Evolutionary conservation across 2,329 filamentous ascomycete genomes (phyloP).

Genomic region (Truncatella angustata): DNA sequence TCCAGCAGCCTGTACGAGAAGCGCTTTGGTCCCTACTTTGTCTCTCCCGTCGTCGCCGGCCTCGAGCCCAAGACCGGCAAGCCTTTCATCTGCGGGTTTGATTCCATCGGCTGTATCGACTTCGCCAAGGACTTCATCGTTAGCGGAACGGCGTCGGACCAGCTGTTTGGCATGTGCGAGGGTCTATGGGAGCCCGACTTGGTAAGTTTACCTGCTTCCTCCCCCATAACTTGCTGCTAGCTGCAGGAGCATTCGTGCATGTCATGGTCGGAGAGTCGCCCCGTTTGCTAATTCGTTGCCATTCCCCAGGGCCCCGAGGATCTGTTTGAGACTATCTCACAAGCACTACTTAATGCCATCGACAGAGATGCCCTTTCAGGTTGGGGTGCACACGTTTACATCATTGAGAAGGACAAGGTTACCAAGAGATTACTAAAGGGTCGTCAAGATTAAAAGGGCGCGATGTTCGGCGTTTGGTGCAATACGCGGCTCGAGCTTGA

Average conservation of each 20-base stretch:
- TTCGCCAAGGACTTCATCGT: constrained; percentile 99
- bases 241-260: too few species aligned
- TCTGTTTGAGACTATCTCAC: constrained; percentile 97
- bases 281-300: too few species aligned
- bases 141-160: constrained; percentile 90
- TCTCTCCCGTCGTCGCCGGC: constrained; percentile 90
- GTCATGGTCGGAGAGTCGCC: too few species aligned
- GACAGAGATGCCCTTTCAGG: constrained; percentile 95
- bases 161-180: constrained; percentile 98
- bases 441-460: constrained; percentile 75
- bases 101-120: constrained; percentile 98
- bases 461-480: background rate
- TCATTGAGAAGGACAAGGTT: constrained; percentile 99
- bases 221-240: too few species aligned
- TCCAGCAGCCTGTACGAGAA: constrained; percentile 88
- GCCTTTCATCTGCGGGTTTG: constrained; percentile 98
- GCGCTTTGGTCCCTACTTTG: constrained; percentile 95
- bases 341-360: constrained; percentile 90
- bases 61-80: constrained; percentile 91
- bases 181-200: constrained; percentile 96
- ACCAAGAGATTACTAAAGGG: constrained; percentile 98
- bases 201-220: too few species aligned
- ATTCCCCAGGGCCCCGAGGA: constrained; percentile 89
- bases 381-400: constrained; percentile 98
- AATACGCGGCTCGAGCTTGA: background rate